Evolutionary conservation across 2,329 filamentous ascomycete genomes (phyloP), one percentile per base, ranked within the genome.

Genomic region (Talaromyces sp.): DNA sequence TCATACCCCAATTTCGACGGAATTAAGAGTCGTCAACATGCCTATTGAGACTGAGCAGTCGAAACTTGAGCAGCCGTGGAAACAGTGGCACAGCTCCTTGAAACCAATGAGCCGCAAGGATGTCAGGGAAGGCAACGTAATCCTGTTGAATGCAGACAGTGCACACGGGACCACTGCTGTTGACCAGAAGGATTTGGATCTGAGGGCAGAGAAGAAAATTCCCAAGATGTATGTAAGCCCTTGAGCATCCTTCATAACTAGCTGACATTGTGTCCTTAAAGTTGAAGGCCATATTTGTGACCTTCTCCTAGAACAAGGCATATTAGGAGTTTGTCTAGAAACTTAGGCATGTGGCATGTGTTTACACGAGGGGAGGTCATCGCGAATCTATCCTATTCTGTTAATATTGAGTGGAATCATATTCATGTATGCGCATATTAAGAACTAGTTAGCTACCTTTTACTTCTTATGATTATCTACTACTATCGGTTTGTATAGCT

Each of bases 121-220:
- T 40, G 55, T 57, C 27, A 34, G 34, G 23, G 55, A 57, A 5
- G 55, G 55, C 18, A 57, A 57, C 18, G 55, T 57, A 7, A 44
- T 57, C 34, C 55, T 57, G 36, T 18, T 28, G 23, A 57, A 57
- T 44, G 55, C 55, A 16, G 55, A 57, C 30, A 57, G 55, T 36
- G 55, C 33, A 28, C 55, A 57, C 18, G 55, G 55, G 5, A 57
- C 55, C 6, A 57, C 55, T 14, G 55, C 55, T 57, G 16, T 57
- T 28, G 55, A 57, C 14, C 55, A 42, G 55, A 57, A 57, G 12
- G 30, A 40, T 34, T 23, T 57, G 33, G 55, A 57, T 16, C 55
- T 57, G 16, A 57, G 42, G 23, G 34, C 55, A 36, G 34, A 57
- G n/a, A 57, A 57, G 55, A 57, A 57, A 42, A 44, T 40, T 5